Conservation (phyloP, 2,329 filamentous ascomycete species). For the Pleoardoris graminearum region DNA sequence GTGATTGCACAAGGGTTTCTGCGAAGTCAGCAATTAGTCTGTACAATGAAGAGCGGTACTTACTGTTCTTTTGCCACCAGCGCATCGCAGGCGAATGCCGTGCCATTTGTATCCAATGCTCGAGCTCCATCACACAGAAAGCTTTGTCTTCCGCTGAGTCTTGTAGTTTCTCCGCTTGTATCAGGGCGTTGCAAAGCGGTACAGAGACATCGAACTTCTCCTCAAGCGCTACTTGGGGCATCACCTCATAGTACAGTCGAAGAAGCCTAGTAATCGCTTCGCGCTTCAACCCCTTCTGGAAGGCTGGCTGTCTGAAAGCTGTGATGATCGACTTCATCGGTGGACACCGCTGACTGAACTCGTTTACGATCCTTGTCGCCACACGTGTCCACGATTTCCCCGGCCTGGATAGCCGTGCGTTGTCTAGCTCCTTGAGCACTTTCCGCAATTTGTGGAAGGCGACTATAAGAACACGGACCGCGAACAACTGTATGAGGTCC, state of each 20-base stretch:
- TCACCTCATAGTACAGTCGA: conserved; percentile 79
- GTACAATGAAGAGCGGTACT: conserved; percentile 11
- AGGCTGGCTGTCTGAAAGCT: conserved; percentile 70
- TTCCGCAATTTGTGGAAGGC: conserved; percentile 76
- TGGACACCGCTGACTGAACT: conserved; percentile 79
- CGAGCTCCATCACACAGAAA: conserved; percentile 72
- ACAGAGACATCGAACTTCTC: conserved; percentile 88
- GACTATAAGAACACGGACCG: conserved; percentile 75
- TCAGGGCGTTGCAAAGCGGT: conserved; percentile 70
- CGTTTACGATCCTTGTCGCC: conserved; percentile 66
- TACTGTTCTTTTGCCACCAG: conserved; percentile 79
- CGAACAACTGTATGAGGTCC: conserved; percentile 81
- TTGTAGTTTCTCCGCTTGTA: conserved; percentile 56
- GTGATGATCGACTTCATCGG: conserved; percentile 79
- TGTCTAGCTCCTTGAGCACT: conserved; percentile 64
- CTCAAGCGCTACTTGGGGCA: conserved; percentile 77
- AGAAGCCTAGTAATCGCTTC: conserved; percentile 79
- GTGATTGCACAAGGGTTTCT: conserved; percentile 65
- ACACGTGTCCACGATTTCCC: conserved; percentile 70
- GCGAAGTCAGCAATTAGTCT: conserved; percentile 22
- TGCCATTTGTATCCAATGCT: conserved; percentile 80
- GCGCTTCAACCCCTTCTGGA: conserved; percentile 69
- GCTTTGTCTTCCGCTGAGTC: conserved; percentile 53
- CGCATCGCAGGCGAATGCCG: conserved; percentile 80
- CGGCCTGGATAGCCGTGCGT: conserved; percentile 45